Percentiles rank a stretch among this genome's conserved stretches.
These are phyloP conservation scores for Pseudogymnoascus sp. DNA, from an alignment of 2,329 filamentous ascomycete species.

Conservation along the genomic window DNA sequence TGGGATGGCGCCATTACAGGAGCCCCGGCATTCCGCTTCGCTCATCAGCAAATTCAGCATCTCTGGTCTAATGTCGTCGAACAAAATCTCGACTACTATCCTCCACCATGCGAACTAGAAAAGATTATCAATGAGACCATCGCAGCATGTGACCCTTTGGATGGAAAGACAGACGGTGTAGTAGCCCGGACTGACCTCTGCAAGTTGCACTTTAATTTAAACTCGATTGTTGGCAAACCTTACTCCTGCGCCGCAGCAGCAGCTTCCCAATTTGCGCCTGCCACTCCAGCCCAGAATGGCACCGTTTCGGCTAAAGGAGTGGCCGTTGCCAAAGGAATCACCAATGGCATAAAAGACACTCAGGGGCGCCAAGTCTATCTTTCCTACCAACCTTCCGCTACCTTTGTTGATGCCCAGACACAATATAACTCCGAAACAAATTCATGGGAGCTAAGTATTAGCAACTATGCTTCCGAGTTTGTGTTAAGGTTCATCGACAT, in stretches of 20 bases:
- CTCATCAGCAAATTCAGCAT: slow-evolving; percentile 38
- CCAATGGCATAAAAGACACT: slow-evolving; percentile 33
- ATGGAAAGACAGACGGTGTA: slow-evolving; percentile 46
- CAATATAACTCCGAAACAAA: slow-evolving; percentile 28
- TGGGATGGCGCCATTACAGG: slow-evolving; percentile 39
- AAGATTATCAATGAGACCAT: slow-evolving; percentile 48
- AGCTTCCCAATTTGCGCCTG: background rate
- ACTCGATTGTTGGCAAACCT: slow-evolving; percentile 36
- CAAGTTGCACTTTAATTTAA: slow-evolving; percentile 38
- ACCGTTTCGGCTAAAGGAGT: slow-evolving; percentile 23
- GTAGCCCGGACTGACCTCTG: slow-evolving; percentile 41
- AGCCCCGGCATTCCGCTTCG: slow-evolving; percentile 38
- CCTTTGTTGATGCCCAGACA: slow-evolving; percentile 29
- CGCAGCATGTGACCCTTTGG: slow-evolving; percentile 44
- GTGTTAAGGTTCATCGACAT: slow-evolving; percentile 26
- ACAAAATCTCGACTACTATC: slow-evolving; percentile 33
- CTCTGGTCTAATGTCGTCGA: slow-evolving; percentile 32
- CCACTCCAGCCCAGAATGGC: slow-evolving; percentile 11
- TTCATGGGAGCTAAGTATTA: slow-evolving; percentile 28
- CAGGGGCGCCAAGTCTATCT: slow-evolving; percentile 35
- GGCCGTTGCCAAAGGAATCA: slow-evolving; percentile 19
- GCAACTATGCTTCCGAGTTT: slow-evolving; percentile 31
- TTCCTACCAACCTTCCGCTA: slow-evolving; percentile 28
- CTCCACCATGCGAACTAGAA: slow-evolving; percentile 37
- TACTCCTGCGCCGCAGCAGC: slow-evolving; percentile 35